phyloP scores from a whole-genome alignment of 2,329 filamentous ascomycete species.

The Cladorrhinum sp. region DNA sequence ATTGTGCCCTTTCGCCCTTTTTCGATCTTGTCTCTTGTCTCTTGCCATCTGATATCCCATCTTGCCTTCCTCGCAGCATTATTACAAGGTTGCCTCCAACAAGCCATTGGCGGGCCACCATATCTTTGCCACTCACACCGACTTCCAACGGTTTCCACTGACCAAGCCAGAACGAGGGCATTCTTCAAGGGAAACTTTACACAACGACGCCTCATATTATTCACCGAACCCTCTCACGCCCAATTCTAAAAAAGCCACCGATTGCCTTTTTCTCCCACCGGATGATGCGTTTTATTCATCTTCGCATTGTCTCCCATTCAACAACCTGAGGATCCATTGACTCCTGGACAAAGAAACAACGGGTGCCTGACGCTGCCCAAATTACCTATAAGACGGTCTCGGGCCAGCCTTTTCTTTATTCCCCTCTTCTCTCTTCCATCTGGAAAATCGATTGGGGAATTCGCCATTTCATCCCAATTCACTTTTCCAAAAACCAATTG shows the following conservation, averaged over 20 bases:
- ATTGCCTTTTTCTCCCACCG: too few relatives aligned
- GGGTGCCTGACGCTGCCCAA: conserved; percentile 6
- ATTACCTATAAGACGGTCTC: conserved; percentile 9
- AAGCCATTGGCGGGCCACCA: not conserved
- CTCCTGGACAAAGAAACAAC: conserved; percentile 2
- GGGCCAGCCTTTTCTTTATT: conserved; percentile 6
- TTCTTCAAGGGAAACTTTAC: conserved; percentile 19
- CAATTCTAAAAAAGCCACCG: not conserved
- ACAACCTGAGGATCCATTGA: conserved; percentile 15
- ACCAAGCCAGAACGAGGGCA: conserved; percentile 9
- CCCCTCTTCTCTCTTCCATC: not conserved
- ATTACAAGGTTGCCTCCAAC: not conserved
- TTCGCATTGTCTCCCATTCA: conserved; percentile 22
- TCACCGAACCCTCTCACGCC: not conserved
- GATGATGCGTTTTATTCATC: conserved; percentile 1
- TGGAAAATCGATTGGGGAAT: not conserved
- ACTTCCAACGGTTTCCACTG: conserved; percentile 26
- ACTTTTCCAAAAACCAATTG: not conserved
- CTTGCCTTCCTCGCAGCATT: too few relatives aligned
- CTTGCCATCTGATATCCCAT: not conserved
- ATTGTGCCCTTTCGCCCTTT: not conserved
- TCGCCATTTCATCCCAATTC: not conserved
- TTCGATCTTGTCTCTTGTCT: not conserved
- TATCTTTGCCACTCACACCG: conserved; percentile 18
- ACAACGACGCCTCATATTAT: not conserved